Conservation (phyloP, 2,329 filamentous ascomycete species). For the Cladosporium sphaerospermum region DNA sequence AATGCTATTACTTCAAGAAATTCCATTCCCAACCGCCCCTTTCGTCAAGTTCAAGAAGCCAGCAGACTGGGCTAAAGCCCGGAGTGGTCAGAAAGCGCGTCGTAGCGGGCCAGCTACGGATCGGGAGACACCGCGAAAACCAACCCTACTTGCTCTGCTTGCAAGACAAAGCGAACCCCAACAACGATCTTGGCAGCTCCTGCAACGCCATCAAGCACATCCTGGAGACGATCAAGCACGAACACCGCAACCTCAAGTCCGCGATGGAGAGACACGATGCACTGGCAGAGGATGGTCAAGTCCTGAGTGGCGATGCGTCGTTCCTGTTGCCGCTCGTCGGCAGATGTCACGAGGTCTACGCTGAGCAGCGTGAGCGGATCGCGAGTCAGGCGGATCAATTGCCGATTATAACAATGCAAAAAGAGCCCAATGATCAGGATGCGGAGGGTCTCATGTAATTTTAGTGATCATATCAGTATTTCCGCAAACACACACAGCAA, state of each 20-base stretch:
- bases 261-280: conserved; percentile 12
- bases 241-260: conserved; percentile 16
- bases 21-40: too few species aligned
- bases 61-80: background rate
- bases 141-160: conserved; percentile 45
- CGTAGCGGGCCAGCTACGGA: conserved; percentile 28
- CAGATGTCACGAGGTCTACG: conserved; percentile 22
- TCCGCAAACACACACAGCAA: too few species aligned
- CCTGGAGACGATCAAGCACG: conserved; percentile 35
- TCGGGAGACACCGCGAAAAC: conserved; percentile 24
- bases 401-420: too few species aligned
- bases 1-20: too few species aligned
- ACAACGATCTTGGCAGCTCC: conserved; percentile 51
- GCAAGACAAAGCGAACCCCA: conserved; percentile 53
- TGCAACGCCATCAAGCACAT: conserved; percentile 46
- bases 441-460: too few species aligned
- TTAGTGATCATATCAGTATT: too few species aligned
- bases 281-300: background rate
- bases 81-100: background rate
- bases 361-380: conserved; percentile 14
- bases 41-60: too few species aligned
- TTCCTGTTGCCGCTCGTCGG: conserved; percentile 24
- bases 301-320: background rate
- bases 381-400: too few species aligned
- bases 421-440: too few species aligned